These are phyloP conservation scores for Lunularia cruciata DNA, from an alignment of 225 moss, liverwort and hornwort species.

Conservation along the genomic window DNA sequence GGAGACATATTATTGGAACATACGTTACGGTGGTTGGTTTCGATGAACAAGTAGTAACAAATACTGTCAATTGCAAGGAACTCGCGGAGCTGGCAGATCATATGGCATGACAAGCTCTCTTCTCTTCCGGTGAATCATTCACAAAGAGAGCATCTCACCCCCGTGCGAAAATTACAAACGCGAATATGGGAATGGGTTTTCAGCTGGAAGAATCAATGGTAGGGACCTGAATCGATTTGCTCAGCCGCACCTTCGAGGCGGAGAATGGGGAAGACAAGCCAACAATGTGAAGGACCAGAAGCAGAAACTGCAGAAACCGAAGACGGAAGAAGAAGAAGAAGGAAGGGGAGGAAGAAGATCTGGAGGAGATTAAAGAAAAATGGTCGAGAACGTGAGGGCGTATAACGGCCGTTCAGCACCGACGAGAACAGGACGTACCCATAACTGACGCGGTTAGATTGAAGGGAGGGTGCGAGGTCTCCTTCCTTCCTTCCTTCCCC, in stretches of 20 bases:
- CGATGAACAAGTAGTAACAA: no score
- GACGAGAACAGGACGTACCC: no score
- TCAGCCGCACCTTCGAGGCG: no score
- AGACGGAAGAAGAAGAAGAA: neutral
- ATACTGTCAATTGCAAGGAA: no score
- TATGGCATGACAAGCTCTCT: no score
- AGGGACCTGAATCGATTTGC: no score
- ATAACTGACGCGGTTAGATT: conserved; percentile 25
- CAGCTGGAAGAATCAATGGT: conserved; percentile 12
- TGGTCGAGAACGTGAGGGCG: neutral
- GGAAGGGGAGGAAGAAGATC: neutral
- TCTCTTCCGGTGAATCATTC: neutral
- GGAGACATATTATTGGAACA: neutral
- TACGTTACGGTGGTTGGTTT: no score
- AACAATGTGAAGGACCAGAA: neutral
- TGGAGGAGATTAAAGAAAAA: no score
- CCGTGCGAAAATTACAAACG: neutral
- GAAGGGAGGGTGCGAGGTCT: no score
- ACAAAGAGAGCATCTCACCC: neutral
- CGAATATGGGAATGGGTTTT: neutral
- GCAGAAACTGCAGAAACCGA: neutral
- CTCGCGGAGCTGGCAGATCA: no score
- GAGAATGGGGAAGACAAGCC: neutral
- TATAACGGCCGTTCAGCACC: conserved; percentile 7
- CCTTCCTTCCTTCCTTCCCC: neutral